A percentile compares a stretch with the other conserved stretches of the same genome.
Evolutionary conservation across 805 yeast genomes (phyloP).

Genomic region (Scheffersomyces stipitis): DNA sequence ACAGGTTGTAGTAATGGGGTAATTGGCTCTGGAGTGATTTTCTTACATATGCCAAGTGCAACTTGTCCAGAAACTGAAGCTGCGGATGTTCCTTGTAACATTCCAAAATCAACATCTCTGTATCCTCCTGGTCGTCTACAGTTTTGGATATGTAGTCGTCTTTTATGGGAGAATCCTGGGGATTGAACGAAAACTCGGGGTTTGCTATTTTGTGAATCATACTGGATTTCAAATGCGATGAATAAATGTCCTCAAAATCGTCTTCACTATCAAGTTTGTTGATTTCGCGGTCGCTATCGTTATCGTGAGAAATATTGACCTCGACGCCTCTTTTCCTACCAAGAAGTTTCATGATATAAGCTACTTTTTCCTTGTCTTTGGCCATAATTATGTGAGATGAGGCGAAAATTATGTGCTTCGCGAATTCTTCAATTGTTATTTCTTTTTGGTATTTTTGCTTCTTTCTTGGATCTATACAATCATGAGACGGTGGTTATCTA

Average conservation of each 20-base stretch:
- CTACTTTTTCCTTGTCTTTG: conserved; percentile 7
- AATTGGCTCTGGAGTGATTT: conserved; percentile 42
- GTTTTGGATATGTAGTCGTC: conserved; percentile 12
- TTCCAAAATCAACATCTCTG: conserved; percentile 9
- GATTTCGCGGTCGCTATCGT: conserved; percentile 4
- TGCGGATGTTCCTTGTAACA: conserved; percentile 3
- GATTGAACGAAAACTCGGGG: conserved; percentile 5
- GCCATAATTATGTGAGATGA: no score
- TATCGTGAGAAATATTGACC: no score
- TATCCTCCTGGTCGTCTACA: conserved; percentile 8
- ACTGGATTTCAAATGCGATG: background rate
- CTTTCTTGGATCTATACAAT: no score
- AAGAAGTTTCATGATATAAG: conserved; percentile 18
- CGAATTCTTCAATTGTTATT: no score
- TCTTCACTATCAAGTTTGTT: no score
- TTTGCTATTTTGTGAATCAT: conserved; percentile 1
- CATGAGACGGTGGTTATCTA: no score
- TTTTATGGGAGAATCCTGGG: conserved; percentile 2
- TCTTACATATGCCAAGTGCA: conserved; percentile 47
- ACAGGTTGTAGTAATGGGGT: conserved; percentile 49
- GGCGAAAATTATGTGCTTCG: no score
- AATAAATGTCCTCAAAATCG: background rate
- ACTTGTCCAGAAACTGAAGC: conserved; percentile 11
- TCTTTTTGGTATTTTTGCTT: no score
- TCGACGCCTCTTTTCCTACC: conserved; percentile 15